Evolutionary conservation across 768 basidiomycete genomes (phyloP).

Genomic region (Tylopilus intermedius): DNA sequence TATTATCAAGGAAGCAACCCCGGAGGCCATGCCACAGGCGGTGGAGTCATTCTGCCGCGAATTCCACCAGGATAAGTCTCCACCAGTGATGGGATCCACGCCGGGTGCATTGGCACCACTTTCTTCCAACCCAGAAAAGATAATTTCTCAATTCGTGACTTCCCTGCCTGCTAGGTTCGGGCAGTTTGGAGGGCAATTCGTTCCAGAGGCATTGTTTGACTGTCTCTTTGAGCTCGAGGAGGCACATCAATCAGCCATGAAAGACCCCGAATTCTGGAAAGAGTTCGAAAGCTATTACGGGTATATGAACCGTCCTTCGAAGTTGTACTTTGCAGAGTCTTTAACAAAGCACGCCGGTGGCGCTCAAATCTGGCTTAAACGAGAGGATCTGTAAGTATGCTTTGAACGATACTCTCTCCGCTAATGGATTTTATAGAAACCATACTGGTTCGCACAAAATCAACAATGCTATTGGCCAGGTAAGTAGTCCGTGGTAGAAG

Average conservation of each 20-base stretch:
- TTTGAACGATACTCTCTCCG: background rate
- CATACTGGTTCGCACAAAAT: conserved; percentile 99
- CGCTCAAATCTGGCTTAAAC: conserved; percentile 96
- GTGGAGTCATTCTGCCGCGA: conserved; percentile 74
- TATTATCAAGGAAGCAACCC: conserved; percentile 65
- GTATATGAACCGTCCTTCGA: conserved; percentile 94
- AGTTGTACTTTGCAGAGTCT: conserved; percentile 86
- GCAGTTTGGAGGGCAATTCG: conserved; percentile 95
- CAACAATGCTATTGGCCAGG: conserved; percentile 97
- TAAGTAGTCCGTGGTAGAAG: conserved; percentile 25
- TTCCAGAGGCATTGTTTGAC: conserved; percentile 93
- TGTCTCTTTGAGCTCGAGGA: conserved; percentile 86
- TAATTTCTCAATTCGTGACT: conserved; percentile 31
- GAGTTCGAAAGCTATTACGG: conserved; percentile 84
- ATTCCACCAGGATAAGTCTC: conserved; percentile 46
- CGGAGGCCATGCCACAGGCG: conserved; percentile 42
- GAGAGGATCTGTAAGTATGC: conserved; percentile 74
- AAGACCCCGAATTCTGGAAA: conserved; percentile 87
- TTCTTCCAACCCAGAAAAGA: conserved; percentile 7
- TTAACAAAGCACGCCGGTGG: conserved; percentile 88
- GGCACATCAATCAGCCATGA: conserved; percentile 81
- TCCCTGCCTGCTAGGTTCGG: conserved; percentile 84
- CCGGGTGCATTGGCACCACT: background rate
- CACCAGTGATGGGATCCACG: conserved; percentile 8
- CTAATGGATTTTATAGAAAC: conserved; percentile 50